Conservation (phyloP, 306 rosid species). For the Psophocarpus tetragonolobus region DNA sequence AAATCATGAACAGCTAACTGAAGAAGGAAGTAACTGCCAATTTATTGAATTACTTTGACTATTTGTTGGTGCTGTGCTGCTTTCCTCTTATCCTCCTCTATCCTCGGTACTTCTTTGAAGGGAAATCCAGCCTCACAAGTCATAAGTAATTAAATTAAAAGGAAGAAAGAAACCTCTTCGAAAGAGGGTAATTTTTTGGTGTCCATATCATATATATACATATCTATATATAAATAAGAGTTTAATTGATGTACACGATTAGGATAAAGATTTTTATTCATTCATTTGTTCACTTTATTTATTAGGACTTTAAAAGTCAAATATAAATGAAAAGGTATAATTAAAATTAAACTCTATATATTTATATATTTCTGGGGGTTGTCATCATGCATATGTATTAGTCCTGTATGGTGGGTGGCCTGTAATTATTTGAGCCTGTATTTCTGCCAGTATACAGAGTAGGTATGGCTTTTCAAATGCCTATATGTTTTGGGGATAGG, state of each 20-base stretch:
- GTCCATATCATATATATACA: not conserved
- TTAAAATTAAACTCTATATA: too few relatives aligned
- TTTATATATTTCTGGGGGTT: too few relatives aligned
- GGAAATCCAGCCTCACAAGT: not conserved
- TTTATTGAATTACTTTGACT: not conserved
- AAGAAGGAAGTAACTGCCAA: not conserved
- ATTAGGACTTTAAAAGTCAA: too few relatives aligned
- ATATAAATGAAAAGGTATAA: too few relatives aligned
- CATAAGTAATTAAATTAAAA: not conserved
- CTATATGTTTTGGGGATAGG: too few relatives aligned
- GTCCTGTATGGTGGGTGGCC: not conserved
- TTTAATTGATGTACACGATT: too few relatives aligned
- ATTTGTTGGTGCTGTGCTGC: not conserved
- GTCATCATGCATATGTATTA: not conserved
- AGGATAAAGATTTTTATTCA: too few relatives aligned
- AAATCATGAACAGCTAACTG: not conserved
- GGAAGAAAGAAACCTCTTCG: not conserved
- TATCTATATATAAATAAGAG: too few relatives aligned
- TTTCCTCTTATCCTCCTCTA: not conserved
- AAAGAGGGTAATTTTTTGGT: constrained; percentile 1
- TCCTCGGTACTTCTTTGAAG: not conserved
- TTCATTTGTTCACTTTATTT: too few relatives aligned
- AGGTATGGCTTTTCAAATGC: not conserved
- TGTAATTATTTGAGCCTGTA: not conserved
- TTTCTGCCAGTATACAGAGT: not conserved